phyloP scores from a whole-genome alignment of 2,329 filamentous ascomycete species.

The Rhynchosporium agropyri region DNA sequence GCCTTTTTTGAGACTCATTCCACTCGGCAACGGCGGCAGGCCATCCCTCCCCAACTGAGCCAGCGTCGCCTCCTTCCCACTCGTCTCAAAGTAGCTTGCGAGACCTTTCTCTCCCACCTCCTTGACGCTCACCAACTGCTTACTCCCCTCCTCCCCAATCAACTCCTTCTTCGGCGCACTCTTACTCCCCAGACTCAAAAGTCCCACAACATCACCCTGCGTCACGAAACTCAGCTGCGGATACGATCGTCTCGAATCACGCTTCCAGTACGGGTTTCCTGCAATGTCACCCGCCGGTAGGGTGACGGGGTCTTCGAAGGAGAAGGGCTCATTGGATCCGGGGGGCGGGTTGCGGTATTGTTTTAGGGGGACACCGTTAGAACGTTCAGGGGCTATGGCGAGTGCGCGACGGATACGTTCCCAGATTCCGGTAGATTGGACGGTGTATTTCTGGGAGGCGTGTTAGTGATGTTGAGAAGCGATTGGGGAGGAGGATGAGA shows the following conservation, averaged over 20 bases:
- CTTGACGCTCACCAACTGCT: conserved; percentile 74
- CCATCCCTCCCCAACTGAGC: conserved; percentile 73
- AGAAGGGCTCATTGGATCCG: conserved; percentile 68
- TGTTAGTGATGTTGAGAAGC: conserved; percentile 33
- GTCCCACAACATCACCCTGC: conserved; percentile 82
- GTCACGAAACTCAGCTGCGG: conserved; percentile 76
- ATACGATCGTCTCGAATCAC: conserved; percentile 82
- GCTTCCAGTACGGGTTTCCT: conserved; percentile 96
- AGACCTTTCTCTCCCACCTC: conserved; percentile 75
- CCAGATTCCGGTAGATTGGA: conserved; percentile 89
- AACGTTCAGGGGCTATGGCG: conserved; percentile 83
- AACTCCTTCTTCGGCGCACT: conserved; percentile 80
- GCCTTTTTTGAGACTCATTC: conserved; percentile 54
- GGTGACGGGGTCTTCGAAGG: conserved; percentile 82
- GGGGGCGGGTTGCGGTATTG: conserved; percentile 88
- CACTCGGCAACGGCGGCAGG: conserved; percentile 82
- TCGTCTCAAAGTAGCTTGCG: conserved; percentile 71
- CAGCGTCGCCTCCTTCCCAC: conserved; percentile 54
- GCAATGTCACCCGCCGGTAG: conserved; percentile 83
- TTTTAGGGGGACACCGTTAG: conserved; percentile 90
- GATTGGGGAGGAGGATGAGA: background rate
- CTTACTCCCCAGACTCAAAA: conserved; percentile 83
- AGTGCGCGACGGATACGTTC: conserved; percentile 77
- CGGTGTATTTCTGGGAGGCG: conserved; percentile 81
- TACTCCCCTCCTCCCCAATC: conserved; percentile 72